These are phyloP conservation scores for Orbilia brochopaga DNA, from an alignment of 2,329 filamentous ascomycete genomes.

Conservation along the genomic window DNA sequence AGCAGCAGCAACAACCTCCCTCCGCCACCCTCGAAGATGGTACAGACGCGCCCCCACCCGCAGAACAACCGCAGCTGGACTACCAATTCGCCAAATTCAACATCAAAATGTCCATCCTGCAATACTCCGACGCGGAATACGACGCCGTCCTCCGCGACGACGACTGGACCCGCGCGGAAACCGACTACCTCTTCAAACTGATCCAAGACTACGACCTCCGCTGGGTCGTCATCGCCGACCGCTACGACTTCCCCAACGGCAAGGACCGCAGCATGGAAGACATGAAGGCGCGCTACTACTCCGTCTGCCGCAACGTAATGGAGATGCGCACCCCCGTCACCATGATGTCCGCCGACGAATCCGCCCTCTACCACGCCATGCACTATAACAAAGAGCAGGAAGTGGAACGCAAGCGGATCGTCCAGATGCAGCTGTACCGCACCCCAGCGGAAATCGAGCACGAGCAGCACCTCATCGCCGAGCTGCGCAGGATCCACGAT, in stretches of 20 bases:
- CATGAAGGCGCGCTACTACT: conserved; percentile 88
- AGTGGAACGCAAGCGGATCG: conserved; percentile 80
- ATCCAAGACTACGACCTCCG: conserved; percentile 81
- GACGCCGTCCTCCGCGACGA: conserved; percentile 72
- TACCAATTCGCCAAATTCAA: conserved; percentile 84
- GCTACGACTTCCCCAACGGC: conserved; percentile 74
- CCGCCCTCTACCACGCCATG: conserved; percentile 81
- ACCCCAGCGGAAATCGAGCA: conserved; percentile 88
- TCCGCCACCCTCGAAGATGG: too few species aligned
- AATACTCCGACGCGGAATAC: conserved; percentile 89
- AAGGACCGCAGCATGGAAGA: conserved; percentile 77
- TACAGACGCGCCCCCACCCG: too few species aligned
- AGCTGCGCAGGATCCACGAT: conserved; percentile 88
- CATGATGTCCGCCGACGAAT: conserved; percentile 87
- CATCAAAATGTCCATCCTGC: conserved; percentile 75
- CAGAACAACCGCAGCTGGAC: conserved; percentile 58
- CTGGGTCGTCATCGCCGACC: conserved; percentile 90
- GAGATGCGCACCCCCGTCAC: conserved; percentile 77
- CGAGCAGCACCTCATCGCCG: conserved; percentile 84
- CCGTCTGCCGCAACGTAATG: conserved; percentile 81
- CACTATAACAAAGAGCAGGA: conserved; percentile 86
- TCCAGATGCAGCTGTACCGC: conserved; percentile 76
- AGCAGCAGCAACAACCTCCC: conserved; percentile 56
- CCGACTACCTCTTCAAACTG: conserved; percentile 82
- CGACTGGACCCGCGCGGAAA: conserved; percentile 91